Evolutionary conservation across 1,139 yeast species (phyloP).

Genomic region (Lodderomyces elongisporus): DNA sequence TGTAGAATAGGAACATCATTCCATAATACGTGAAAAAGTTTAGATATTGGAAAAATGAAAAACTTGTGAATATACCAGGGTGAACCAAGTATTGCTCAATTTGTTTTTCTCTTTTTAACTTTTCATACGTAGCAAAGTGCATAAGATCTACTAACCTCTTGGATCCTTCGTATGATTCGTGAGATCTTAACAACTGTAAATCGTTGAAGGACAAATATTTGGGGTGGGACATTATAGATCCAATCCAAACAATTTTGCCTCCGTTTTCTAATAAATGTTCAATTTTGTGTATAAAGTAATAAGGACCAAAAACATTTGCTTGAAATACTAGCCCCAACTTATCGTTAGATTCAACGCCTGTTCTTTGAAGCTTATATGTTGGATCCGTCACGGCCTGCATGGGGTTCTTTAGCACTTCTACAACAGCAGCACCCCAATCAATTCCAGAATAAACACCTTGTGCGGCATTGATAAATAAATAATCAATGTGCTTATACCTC

Average conservation of each 20-base stretch:
- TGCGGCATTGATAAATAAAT: constrained; percentile 81
- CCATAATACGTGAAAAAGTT: constrained; percentile 77
- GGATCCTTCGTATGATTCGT: constrained; percentile 84
- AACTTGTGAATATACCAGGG: constrained; percentile 91
- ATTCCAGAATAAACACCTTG: constrained; percentile 84
- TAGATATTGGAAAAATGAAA: constrained; percentile 70
- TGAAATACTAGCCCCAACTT: constrained; percentile 87
- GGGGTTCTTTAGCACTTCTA: constrained; percentile 61
- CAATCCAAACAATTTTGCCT: constrained; percentile 77
- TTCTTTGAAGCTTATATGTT: constrained; percentile 72
- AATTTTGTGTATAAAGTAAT: constrained; percentile 66
- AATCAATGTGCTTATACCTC: constrained; percentile 64
- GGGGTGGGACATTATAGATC: constrained; percentile 74
- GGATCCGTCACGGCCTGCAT: constrained; percentile 80
- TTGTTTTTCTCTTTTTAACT: constrained; percentile 41
- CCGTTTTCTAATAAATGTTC: constrained; percentile 46
- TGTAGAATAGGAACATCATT: constrained; percentile 75
- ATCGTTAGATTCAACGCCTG: constrained; percentile 67
- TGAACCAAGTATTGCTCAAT: constrained; percentile 76
- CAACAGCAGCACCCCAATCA: constrained; percentile 73
- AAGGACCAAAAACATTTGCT: constrained; percentile 94
- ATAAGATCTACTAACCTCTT: constrained; percentile 81
- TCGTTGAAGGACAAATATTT: constrained; percentile 68
- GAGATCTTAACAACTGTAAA: constrained; percentile 59
- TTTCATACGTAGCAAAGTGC: constrained; percentile 63